phyloP scores from a whole-genome alignment of 164 flowering plant species.

The Sextonia rubra region DNA sequence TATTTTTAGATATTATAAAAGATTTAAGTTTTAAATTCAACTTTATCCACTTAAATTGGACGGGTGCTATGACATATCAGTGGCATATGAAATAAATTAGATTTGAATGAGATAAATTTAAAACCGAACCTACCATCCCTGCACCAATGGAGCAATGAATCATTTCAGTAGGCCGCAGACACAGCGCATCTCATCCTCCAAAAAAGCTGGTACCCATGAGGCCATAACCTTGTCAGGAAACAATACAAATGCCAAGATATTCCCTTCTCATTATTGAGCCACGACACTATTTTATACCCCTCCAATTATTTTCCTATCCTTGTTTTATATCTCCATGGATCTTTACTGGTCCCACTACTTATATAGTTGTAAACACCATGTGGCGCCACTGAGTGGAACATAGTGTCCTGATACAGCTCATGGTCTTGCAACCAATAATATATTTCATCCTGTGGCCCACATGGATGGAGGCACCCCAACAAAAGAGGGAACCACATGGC shows the following conservation, averaged over 20 bases:
- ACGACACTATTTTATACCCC: background rate
- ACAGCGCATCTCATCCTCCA: too few relatives aligned
- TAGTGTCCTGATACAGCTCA: constrained; percentile 12
- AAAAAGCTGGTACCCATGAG: too few relatives aligned
- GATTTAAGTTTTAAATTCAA: too few relatives aligned
- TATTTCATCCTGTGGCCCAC: constrained; percentile 4
- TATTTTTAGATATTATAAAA: too few relatives aligned
- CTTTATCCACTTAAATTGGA: too few relatives aligned
- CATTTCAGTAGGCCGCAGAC: too few relatives aligned
- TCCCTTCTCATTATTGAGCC: background rate
- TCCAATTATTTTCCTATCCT: background rate
- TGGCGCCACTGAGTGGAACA: constrained; percentile 11
- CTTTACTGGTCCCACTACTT: background rate
- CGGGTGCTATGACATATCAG: too few relatives aligned
- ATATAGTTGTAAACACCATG: background rate
- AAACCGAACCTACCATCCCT: too few relatives aligned
- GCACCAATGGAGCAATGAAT: too few relatives aligned
- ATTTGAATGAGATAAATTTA: too few relatives aligned
- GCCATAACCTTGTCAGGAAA: background rate
- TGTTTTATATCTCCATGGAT: background rate
- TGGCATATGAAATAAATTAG: too few relatives aligned
- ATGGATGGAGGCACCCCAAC: background rate
- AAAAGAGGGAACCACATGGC: constrained; percentile 2
- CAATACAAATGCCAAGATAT: background rate
- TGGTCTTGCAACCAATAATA: constrained; percentile 3